phyloP scores from a whole-genome alignment of 352 stramenopile species.

The Pythium phragmiticola region DNA sequence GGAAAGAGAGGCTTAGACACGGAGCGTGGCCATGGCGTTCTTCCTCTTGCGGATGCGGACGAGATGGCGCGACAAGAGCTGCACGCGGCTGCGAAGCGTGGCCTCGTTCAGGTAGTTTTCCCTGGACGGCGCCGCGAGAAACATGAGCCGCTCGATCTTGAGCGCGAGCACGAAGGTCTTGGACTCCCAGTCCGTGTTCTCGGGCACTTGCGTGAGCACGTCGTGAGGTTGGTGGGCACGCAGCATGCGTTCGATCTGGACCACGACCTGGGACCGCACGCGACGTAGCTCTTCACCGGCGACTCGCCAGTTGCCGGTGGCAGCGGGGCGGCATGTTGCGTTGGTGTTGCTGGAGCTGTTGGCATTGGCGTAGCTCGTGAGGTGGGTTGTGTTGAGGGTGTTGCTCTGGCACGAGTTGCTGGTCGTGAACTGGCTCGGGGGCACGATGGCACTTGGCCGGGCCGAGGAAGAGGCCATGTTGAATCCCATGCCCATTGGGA shows the following conservation, averaged over 20 bases:
- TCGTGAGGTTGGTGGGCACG: constrained; percentile 53
- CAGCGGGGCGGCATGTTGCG: constrained; percentile 2
- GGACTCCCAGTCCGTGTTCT: constrained; percentile 60
- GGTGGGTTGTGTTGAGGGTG: constrained; percentile 15
- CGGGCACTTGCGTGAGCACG: constrained; percentile 55
- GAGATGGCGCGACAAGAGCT: constrained; percentile 52
- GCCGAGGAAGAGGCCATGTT: constrained; percentile 8
- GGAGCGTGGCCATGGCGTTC: constrained; percentile 42
- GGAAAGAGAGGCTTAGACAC: constrained; percentile 7
- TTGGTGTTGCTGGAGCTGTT: constrained; percentile 2
- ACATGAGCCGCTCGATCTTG: constrained; percentile 70
- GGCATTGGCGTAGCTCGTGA: background rate
- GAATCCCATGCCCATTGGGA: constrained; percentile 18
- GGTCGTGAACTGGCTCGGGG: constrained; percentile 4
- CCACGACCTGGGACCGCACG: constrained; percentile 40
- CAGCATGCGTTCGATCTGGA: constrained; percentile 60
- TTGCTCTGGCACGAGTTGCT: constrained; percentile 17
- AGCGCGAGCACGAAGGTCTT: constrained; percentile 59
- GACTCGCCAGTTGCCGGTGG: constrained; percentile 35
- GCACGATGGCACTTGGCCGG: constrained; percentile 11
- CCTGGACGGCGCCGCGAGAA: constrained; percentile 47
- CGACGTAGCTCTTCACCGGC: constrained; percentile 44
- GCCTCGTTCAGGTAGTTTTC: constrained; percentile 58
- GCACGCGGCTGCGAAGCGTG: constrained; percentile 49
- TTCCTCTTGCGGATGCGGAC: constrained; percentile 60